phyloP scores from a whole-genome alignment of 306 rosid species.

The barrel medic (Medicago truncatula) region DNA sequence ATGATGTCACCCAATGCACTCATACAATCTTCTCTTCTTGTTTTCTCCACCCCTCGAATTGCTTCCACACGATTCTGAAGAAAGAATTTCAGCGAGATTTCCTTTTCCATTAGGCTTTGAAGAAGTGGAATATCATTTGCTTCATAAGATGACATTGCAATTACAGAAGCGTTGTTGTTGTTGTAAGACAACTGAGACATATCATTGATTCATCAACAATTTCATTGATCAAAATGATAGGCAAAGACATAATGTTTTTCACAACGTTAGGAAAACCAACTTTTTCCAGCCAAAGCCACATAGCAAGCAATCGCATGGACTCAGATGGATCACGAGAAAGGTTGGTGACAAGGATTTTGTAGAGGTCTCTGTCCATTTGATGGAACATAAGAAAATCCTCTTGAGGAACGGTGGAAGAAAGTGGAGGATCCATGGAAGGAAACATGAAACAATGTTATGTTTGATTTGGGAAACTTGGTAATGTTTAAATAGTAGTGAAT shows the following conservation, averaged over 20 bases:
- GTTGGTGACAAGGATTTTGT: slow-evolving; percentile 47
- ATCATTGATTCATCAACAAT: slow-evolving; percentile 64
- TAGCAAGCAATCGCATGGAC: slow-evolving; percentile 59
- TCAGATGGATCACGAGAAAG: slow-evolving; percentile 64
- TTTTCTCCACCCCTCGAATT: slow-evolving; percentile 36
- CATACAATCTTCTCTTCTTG: slow-evolving; percentile 45
- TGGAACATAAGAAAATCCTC: slow-evolving; percentile 63
- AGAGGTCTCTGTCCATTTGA: slow-evolving; percentile 66
- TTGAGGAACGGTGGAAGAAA: slow-evolving; percentile 29
- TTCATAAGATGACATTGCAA: neutral
- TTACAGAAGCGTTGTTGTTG: neutral
- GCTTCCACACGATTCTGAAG: slow-evolving; percentile 34
- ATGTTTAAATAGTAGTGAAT: neutral
- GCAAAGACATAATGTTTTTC: slow-evolving; percentile 46
- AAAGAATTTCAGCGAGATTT: slow-evolving; percentile 47
- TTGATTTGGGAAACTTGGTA: neutral
- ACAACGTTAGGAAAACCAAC: slow-evolving; percentile 54
- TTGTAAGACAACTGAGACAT: slow-evolving; percentile 50
- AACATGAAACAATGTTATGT: neutral
- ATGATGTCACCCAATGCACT: slow-evolving; percentile 62
- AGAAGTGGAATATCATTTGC: slow-evolving; percentile 50
- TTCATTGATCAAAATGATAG: slow-evolving; percentile 55
- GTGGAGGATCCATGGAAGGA: slow-evolving; percentile 6
- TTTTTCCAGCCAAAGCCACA: slow-evolving; percentile 85
- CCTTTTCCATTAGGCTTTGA: slow-evolving; percentile 52